phyloP scores from a whole-genome alignment of 345 rosid species.

The Eucalyptus victrix region DNA sequence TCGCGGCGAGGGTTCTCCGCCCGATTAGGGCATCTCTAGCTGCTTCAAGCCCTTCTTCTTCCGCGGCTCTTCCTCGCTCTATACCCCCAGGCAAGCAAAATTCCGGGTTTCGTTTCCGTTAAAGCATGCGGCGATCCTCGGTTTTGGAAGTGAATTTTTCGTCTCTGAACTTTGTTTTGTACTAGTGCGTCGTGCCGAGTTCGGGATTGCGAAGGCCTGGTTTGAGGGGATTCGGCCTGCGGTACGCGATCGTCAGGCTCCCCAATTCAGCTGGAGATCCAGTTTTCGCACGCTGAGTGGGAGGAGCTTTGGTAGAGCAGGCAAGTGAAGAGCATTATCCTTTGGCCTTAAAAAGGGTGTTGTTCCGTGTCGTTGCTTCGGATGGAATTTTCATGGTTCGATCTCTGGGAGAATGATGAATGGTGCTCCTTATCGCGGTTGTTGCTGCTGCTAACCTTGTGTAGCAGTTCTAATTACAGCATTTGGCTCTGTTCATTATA shows the following conservation, averaged over 20 bases:
- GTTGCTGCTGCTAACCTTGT: neutral
- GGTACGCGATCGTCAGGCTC: neutral
- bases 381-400: neutral
- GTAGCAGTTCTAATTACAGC: neutral
- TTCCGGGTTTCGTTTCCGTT: neutral
- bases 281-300: neutral
- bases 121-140: neutral
- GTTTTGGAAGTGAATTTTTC: neutral
- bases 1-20: neutral
- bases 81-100: neutral
- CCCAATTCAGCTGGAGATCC: neutral
- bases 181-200: neutral
- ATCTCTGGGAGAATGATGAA: neutral
- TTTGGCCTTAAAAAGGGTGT: neutral
- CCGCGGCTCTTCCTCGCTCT: neutral
- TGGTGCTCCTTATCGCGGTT: too few species aligned
- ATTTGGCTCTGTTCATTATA: neutral
- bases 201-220: neutral
- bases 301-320: neutral
- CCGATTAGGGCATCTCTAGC: neutral
- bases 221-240: neutral
- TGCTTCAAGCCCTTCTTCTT: neutral
- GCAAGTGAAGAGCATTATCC: neutral
- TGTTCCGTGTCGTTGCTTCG: neutral
- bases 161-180: neutral